phyloP scores from a whole-genome alignment of 1,139 yeast species.

The Tardiomyces depauwii region DNA sequence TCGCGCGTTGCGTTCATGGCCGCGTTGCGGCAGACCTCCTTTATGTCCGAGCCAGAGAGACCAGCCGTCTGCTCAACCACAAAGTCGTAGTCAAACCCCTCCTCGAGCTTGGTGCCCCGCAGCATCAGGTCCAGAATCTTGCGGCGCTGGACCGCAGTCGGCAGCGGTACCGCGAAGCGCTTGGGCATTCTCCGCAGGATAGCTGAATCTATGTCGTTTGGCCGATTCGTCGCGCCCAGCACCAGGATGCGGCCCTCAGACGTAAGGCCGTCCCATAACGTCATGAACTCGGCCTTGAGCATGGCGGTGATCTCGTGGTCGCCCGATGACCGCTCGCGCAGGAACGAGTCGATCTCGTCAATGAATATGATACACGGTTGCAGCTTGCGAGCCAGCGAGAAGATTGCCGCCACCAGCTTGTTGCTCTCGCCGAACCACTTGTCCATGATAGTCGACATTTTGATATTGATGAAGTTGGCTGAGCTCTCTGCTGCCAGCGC shows the following conservation, averaged over 20 bases:
- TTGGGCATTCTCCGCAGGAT: conserved; percentile 90
- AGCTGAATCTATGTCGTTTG: conserved; percentile 85
- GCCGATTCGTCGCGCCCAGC: conserved; percentile 92
- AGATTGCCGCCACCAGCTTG: conserved; percentile 87
- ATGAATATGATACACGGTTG: conserved; percentile 94
- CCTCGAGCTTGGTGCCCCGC: conserved; percentile 50
- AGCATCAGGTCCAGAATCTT: conserved; percentile 60
- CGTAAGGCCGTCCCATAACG: conserved; percentile 88
- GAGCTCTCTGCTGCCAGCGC: conserved; percentile 90
- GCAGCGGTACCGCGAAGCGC: conserved; percentile 69
- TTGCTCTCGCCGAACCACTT: conserved; percentile 98
- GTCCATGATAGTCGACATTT: conserved; percentile 94
- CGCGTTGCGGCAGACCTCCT: conserved; percentile 88
- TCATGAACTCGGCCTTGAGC: conserved; percentile 95
- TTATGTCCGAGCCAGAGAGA: conserved; percentile 81
- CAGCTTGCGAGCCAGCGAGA: conserved; percentile 77
- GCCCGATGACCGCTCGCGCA: conserved; percentile 70
- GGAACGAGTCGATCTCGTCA: conserved; percentile 91
- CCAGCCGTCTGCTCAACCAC: conserved; percentile 62
- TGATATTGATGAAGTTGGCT: conserved; percentile 81
- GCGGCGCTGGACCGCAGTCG: conserved; percentile 55
- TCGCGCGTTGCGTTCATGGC: conserved; percentile 86
- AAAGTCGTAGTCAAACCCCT: conserved; percentile 47
- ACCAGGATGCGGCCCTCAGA: conserved; percentile 74
- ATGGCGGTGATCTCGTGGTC: conserved; percentile 97